phyloP scores from a whole-genome alignment of 2,329 filamentous ascomycete genomes.

The Colletotrichum sublineola region DNA sequence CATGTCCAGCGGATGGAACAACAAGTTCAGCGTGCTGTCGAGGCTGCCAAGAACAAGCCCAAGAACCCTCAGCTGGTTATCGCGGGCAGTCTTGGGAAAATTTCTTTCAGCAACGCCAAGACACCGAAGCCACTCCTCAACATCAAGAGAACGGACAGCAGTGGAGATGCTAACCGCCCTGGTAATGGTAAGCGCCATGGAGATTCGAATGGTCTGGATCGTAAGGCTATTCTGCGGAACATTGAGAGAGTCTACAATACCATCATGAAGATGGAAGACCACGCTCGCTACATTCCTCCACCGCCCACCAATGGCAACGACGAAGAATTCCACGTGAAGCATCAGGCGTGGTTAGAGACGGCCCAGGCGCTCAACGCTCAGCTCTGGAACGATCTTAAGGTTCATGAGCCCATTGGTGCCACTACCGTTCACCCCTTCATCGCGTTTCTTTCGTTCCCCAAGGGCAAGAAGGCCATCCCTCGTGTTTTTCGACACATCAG shows the following conservation, averaged over 20 bases:
- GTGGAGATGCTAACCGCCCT: conserved; percentile 68
- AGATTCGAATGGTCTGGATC: conserved; percentile 71
- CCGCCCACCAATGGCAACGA: conserved; percentile 73
- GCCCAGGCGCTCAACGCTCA: conserved; percentile 79
- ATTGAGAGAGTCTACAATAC: conserved; percentile 91
- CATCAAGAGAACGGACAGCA: conserved; percentile 87
- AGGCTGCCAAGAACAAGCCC: conserved; percentile 96
- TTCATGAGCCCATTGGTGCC: conserved; percentile 88
- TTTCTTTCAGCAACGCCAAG: conserved; percentile 98
- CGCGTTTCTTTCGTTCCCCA: conserved; percentile 91
- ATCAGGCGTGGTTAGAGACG: conserved; percentile 84
- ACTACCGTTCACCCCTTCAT: conserved; percentile 93
- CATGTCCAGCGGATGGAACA: conserved; percentile 99
- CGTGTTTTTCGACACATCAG: conserved; percentile 95
- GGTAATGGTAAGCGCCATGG: conserved; percentile 58
- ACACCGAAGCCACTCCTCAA: conserved; percentile 95
- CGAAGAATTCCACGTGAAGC: conserved; percentile 76
- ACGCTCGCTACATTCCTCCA: conserved; percentile 82
- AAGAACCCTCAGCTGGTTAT: conserved; percentile 98
- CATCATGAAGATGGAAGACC: conserved; percentile 94
- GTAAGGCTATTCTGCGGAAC: conserved; percentile 85
- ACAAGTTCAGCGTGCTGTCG: conserved; percentile 96
- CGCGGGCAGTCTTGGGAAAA: conserved; percentile 95
- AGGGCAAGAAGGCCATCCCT: conserved; percentile 96
- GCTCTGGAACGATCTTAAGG: conserved; percentile 89